Percentiles rank a stretch among this genome's conserved stretches.
These are phyloP conservation scores for Claviceps sp. DNA, from an alignment of 2,329 filamentous ascomycete genomes.

Conservation along the genomic window DNA sequence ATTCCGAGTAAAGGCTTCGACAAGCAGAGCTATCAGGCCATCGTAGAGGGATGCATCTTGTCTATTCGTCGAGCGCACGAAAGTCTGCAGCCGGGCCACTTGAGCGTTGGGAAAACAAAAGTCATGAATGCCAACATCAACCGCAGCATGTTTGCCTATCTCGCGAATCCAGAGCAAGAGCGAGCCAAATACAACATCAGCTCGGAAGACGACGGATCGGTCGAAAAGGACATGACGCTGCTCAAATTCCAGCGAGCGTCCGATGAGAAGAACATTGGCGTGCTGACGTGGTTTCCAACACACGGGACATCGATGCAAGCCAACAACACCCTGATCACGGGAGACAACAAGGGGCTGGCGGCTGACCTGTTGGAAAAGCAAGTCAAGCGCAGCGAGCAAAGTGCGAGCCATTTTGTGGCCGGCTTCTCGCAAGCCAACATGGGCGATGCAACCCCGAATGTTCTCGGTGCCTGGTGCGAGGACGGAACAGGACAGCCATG, in stretches of 20 bases:
- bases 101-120: constrained; percentile 49
- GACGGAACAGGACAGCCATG: constrained; percentile 60
- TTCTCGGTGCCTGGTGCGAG: constrained; percentile 74
- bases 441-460: constrained; percentile 78
- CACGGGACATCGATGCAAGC: constrained; percentile 83
- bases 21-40: constrained; percentile 72
- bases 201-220: constrained; percentile 25
- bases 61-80: constrained; percentile 72
- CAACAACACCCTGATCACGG: constrained; percentile 79
- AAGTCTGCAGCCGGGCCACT: constrained; percentile 37
- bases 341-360: constrained; percentile 89
- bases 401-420: constrained; percentile 60
- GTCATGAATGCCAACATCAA: constrained; percentile 67
- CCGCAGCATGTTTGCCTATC: constrained; percentile 70
- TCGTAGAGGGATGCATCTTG: constrained; percentile 69
- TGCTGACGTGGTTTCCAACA: constrained; percentile 81
- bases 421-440: constrained; percentile 88
- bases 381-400: constrained; percentile 39
- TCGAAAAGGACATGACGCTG: constrained; percentile 67
- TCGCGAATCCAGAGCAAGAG: constrained; percentile 67
- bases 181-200: constrained; percentile 46
- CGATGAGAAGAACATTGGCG: constrained; percentile 62
- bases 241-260: constrained; percentile 59
- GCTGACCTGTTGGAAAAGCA: constrained; percentile 70
- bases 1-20: constrained; percentile 79